phyloP scores from a whole-genome alignment of 2,329 filamentous ascomycete species.

The Phialophora verrucosa region DNA sequence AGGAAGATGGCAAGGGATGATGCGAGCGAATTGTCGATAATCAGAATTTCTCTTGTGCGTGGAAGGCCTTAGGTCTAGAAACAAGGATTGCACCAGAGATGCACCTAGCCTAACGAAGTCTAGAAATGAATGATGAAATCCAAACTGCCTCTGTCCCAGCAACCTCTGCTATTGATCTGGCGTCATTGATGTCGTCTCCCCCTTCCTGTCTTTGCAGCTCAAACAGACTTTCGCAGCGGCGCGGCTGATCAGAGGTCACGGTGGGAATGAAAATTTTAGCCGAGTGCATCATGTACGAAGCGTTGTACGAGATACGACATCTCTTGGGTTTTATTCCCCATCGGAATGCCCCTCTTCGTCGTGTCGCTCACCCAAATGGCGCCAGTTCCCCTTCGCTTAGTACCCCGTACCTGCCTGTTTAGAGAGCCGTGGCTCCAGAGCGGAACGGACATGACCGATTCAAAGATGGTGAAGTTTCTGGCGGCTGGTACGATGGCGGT shows the following conservation, averaged over 20 bases:
- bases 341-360: too few species aligned
- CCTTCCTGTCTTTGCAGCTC: too few species aligned
- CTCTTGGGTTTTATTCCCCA: neutral
- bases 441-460: slow-evolving; percentile 2
- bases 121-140: slow-evolving; percentile 7
- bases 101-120: slow-evolving; percentile 5
- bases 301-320: slow-evolving; percentile 6
- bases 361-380: neutral
- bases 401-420: neutral
- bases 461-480: neutral
- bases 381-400: neutral
- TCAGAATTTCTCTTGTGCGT: neutral
- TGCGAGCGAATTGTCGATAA: neutral
- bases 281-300: neutral
- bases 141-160: neutral
- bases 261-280: neutral
- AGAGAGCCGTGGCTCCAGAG: neutral
- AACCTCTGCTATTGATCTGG: too few species aligned
- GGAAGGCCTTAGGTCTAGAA: neutral
- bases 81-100: neutral
- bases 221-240: too few species aligned
- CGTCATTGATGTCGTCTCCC: too few species aligned
- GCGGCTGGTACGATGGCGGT: slow-evolving; percentile 7
- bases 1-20: neutral
- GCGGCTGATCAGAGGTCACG: neutral